Evolutionary conservation across 2,329 filamentous ascomycete genomes (phyloP), one percentile per base, ranked within the genome.

Genomic region (Fusarium coffeatum): DNA sequence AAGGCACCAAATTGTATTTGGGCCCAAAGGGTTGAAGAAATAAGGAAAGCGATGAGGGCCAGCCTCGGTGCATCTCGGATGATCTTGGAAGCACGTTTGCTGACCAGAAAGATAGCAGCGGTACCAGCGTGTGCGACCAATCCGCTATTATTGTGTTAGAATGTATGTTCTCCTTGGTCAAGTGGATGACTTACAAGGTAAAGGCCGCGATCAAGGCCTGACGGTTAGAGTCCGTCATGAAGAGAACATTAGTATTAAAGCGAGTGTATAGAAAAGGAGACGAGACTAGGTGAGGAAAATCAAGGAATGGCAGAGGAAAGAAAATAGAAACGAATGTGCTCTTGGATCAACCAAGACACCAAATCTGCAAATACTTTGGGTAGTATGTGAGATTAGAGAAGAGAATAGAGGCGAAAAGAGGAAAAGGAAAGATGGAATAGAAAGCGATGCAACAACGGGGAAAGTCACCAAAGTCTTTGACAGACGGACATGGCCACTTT

Each of bases 41-140:
- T 65, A 73, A 88, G 82, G 76, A 88, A 88, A 69, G 80, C 77
- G 74, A 84, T 79, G 86, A 89, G 87, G 86, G 84, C 86, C 86
- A 89, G 87, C 87, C 87, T 88, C 86, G 84, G 83, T 80, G 86
- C 85, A 80, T 88, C 85, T 78, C 84, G 83, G 75, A 86, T 82
- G 64, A 87, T 77, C 42, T 83, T 78, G 64, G 81, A 81, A 75
- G 83, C 80, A 80, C 86, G 80, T 70, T 83, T 82, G 74, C 80
- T 84, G 66, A 82, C 80, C 71, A 85, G 79, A 76, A 85, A 79
- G 69, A 84, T 78, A 53, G 83, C 81, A 46, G 80, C 80, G 51
- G 83, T 81, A 30, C 86, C 84, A 56, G 85, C 83, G 74, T 85
- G 85, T 71, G 87, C 81, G 59, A 88, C 80, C 66, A 86, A 82